Evolutionary conservation across 495 filamentous ascomycete genomes (phyloP).

Genomic region (Alectoria sarmentosa): DNA sequence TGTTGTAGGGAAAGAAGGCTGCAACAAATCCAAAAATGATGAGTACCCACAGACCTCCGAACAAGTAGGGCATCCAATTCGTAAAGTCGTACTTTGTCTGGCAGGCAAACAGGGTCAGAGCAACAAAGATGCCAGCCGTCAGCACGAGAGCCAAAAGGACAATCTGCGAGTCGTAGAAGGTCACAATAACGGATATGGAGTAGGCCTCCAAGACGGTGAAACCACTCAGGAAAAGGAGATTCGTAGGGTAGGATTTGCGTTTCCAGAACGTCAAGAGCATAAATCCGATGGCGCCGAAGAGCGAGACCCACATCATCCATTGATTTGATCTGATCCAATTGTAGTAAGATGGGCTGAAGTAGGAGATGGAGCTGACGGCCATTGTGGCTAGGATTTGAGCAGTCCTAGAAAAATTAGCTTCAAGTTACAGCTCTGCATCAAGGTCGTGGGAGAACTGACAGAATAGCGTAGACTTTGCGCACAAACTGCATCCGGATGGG

Average conservation of each 20-base stretch:
- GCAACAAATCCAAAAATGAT: conserved; percentile 89
- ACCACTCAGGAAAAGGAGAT: conserved; percentile 82
- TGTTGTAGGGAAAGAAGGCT: conserved; percentile 73
- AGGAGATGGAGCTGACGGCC: conserved; percentile 71
- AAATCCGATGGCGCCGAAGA: conserved; percentile 73
- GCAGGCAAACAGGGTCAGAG: conserved; percentile 89
- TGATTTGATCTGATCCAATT: conserved; percentile 77
- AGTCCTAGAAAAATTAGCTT: conserved; percentile 43
- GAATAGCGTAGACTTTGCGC: conserved; percentile 83
- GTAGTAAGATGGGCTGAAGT: conserved; percentile 75
- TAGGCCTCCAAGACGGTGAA: conserved; percentile 96
- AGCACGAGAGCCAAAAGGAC: conserved; percentile 87
- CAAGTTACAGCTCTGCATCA: background rate
- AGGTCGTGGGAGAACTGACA: conserved; percentile 42
- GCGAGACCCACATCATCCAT: conserved; percentile 77
- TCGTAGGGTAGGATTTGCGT: conserved; percentile 91
- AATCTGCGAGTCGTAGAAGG: conserved; percentile 71
- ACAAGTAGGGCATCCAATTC: conserved; percentile 90
- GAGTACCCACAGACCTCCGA: conserved; percentile 80
- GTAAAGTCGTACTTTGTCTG: conserved; percentile 99
- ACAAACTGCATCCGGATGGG: conserved; percentile 98
- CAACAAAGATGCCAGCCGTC: conserved; percentile 88
- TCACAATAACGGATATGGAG: conserved; percentile 82
- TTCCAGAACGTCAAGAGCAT: conserved; percentile 95
- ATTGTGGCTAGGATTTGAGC: conserved; percentile 84